Percentiles rank a stretch among this genome's conserved stretches.
Evolutionary conservation across 2,329 filamentous ascomycete species (phyloP).

Genomic region (Colletotrichum liriopes): DNA sequence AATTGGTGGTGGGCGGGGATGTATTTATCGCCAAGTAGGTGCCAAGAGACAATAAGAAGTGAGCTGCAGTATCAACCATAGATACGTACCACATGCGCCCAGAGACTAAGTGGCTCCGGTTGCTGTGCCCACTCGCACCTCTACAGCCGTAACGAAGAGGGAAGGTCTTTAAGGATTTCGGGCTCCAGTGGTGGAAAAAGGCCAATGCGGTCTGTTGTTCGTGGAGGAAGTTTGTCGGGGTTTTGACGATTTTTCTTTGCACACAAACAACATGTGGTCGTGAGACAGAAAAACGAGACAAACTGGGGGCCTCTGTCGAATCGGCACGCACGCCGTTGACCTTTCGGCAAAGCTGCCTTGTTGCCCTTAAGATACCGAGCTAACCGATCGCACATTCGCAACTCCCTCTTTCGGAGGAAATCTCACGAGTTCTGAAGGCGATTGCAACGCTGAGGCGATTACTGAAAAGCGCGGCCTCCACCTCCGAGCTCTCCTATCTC

Average conservation of each 20-base stretch:
- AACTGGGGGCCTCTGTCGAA: background rate
- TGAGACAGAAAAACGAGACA: background rate
- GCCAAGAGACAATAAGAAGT: slow-evolving; percentile 32
- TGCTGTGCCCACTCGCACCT: slow-evolving; percentile 11
- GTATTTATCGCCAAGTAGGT: slow-evolving; percentile 32
- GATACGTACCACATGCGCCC: background rate
- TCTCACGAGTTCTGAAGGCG: no score
- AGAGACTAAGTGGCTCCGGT: background rate
- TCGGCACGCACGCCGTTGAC: background rate
- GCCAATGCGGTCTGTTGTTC: background rate
- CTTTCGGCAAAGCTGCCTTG: background rate
- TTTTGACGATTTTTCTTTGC: background rate
- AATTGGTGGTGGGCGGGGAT: background rate
- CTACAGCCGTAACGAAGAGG: slow-evolving; percentile 24
- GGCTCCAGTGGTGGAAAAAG: slow-evolving; percentile 1
- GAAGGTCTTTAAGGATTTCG: slow-evolving; percentile 16
- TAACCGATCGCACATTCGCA: background rate
- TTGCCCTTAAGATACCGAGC: background rate
- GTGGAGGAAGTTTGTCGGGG: background rate
- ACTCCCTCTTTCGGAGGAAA: background rate
- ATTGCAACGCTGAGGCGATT: slow-evolving; percentile 1
- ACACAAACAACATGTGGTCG: background rate
- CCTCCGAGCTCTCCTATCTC: slow-evolving; percentile 9
- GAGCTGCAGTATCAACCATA: background rate
- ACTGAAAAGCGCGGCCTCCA: background rate